Evolutionary conservation across 371 early-diverging fungal species (phyloP).

Genomic region (Circinella umbellata): DNA sequence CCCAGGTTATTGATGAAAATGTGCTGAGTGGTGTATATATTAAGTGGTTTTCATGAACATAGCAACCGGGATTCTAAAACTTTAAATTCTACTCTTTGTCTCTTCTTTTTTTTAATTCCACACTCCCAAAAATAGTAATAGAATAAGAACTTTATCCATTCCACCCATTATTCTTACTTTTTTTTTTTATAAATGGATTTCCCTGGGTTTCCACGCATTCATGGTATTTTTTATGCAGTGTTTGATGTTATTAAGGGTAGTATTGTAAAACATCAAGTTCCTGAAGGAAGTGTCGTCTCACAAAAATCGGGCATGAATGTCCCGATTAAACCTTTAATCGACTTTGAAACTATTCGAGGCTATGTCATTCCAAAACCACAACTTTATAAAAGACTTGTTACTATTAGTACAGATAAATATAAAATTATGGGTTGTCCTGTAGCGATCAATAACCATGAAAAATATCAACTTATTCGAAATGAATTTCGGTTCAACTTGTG

Average conservation of each 20-base stretch:
- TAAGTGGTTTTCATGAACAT: too few species aligned
- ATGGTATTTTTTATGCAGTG: slow-evolving; percentile 82
- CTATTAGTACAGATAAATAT: slow-evolving; percentile 73
- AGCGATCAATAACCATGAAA: slow-evolving; percentile 67
- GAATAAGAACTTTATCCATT: too few species aligned
- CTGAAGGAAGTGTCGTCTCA: slow-evolving; percentile 71
- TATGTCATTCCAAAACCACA: slow-evolving; percentile 87
- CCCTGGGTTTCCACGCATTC: slow-evolving; percentile 77
- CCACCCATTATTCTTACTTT: background rate
- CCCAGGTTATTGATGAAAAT: too few species aligned
- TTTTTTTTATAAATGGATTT: slow-evolving; percentile 43
- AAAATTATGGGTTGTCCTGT: slow-evolving; percentile 84
- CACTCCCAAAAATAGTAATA: too few species aligned
- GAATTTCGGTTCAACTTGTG: slow-evolving; percentile 88
- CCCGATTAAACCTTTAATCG: slow-evolving; percentile 57
- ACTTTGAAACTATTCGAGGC: slow-evolving; percentile 88
- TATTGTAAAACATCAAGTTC: slow-evolving; percentile 82
- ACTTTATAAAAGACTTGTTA: slow-evolving; percentile 79
- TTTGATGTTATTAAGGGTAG: slow-evolving; percentile 89
- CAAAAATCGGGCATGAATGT: slow-evolving; percentile 12
- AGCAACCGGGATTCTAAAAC: too few species aligned
- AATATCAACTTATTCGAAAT: slow-evolving; percentile 72
- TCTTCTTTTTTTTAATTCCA: too few species aligned
- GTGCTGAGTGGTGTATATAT: too few species aligned
- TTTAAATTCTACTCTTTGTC: too few species aligned